These are phyloP conservation scores for Clausena lansium DNA, from an alignment of 345 rosid genomes.

Conservation along the genomic window DNA sequence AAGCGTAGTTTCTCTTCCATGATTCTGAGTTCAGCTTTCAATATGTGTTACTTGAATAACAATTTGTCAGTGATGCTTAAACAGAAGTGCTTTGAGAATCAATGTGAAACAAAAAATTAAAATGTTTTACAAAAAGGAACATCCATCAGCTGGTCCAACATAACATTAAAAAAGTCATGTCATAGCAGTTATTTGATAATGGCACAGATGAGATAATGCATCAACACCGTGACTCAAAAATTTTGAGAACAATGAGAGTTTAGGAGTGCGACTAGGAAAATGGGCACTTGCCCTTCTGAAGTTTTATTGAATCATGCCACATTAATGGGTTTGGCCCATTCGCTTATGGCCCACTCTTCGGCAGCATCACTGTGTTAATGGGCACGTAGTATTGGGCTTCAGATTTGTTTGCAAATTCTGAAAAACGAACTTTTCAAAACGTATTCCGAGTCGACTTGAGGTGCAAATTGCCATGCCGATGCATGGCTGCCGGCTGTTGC, in stretches of 20 bases:
- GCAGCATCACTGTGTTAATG: background rate
- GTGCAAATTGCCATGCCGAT: background rate
- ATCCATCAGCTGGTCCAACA: too few relatives aligned
- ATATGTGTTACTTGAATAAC: too few relatives aligned
- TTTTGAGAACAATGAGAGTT: too few relatives aligned
- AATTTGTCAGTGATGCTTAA: background rate
- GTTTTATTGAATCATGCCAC: background rate
- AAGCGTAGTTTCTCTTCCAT: too few relatives aligned
- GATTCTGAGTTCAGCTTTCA: background rate
- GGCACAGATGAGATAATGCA: background rate
- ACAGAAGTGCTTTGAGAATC: background rate
- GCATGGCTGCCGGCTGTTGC: conserved; percentile 7
- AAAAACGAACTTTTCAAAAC: background rate
- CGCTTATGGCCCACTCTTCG: background rate
- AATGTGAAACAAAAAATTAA: background rate
- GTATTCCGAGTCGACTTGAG: too few relatives aligned
- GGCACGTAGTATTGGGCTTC: background rate
- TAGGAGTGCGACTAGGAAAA: too few relatives aligned
- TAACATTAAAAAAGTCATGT: too few relatives aligned
- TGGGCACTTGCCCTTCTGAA: too few relatives aligned
- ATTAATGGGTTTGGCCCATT: background rate
- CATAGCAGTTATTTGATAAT: background rate
- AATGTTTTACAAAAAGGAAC: too few relatives aligned
- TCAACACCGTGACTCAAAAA: background rate
- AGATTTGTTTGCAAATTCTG: background rate